A percentile compares a stretch with the other conserved stretches of the same genome.
Conservation (phyloP, 768 basidiomycete genomes). For the Mycena sanguinolenta region DNA sequence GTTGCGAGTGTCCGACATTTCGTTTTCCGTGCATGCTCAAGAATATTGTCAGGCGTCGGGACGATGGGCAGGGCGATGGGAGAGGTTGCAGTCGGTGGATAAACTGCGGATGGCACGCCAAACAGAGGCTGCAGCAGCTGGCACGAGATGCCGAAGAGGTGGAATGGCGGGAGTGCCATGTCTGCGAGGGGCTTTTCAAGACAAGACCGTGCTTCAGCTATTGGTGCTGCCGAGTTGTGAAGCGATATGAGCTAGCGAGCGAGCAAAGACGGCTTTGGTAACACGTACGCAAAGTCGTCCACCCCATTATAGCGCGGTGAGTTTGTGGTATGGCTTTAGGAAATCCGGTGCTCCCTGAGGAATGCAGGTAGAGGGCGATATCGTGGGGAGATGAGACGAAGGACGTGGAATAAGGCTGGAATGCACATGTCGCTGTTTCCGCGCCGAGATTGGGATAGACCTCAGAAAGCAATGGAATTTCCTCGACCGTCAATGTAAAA, state of each 20-base stretch:
- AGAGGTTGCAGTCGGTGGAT: constrained; percentile 43
- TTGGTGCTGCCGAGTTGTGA: constrained; percentile 18
- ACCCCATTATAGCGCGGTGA: constrained; percentile 39
- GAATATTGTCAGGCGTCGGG: constrained; percentile 51
- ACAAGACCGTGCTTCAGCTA: constrained; percentile 32
- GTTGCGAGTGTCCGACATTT: constrained; percentile 41
- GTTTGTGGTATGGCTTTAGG: constrained; percentile 52
- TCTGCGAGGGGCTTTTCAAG: constrained; percentile 31
- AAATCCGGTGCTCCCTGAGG: constrained; percentile 56
- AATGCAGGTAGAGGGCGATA: constrained; percentile 48
- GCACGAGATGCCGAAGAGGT: constrained; percentile 43
- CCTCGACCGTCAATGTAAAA: too few species aligned
- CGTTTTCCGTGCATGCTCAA: constrained; percentile 41
- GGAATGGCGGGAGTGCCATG: constrained; percentile 51
- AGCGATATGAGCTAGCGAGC: too few species aligned
- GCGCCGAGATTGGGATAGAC: too few species aligned
- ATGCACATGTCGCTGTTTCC: too few species aligned
- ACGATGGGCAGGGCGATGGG: constrained; percentile 44
- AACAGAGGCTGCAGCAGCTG: constrained; percentile 46
- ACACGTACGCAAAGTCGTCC: constrained; percentile 41
- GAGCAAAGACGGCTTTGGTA: background rate
- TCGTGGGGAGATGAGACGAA: constrained; percentile 24
- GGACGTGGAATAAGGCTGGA: too few species aligned
- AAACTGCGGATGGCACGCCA: constrained; percentile 40
- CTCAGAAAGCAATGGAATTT: too few species aligned